phyloP scores from a whole-genome alignment of 2,329 filamentous ascomycete species.

The Pseudogymnoascus pannorum region DNA sequence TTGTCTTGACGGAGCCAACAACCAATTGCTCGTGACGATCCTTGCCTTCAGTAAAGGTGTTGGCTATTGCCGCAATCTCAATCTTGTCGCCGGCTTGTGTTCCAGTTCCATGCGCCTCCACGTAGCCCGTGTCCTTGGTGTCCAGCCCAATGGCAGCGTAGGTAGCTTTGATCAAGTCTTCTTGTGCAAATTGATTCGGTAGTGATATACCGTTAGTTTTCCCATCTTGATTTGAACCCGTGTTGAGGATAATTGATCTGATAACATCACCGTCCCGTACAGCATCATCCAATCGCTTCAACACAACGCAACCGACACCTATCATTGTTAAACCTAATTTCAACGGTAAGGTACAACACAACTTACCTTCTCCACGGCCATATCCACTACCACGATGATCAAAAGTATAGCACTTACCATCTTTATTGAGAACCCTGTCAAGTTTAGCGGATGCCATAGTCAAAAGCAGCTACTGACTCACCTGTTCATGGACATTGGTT shows the following conservation, averaged over 20 bases:
- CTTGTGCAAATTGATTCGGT: slow-evolving; percentile 33
- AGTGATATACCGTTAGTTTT: slow-evolving; percentile 36
- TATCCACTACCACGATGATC: slow-evolving; percentile 39
- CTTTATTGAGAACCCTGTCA: slow-evolving; percentile 23
- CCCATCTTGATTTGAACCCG: slow-evolving; percentile 38
- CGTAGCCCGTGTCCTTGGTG: slow-evolving; percentile 12
- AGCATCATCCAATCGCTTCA: slow-evolving; percentile 37
- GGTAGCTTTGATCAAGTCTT: slow-evolving; percentile 26
- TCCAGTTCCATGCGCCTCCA: slow-evolving; percentile 14
- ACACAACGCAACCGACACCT: slow-evolving; percentile 31
- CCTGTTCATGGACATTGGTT: slow-evolving; percentile 25
- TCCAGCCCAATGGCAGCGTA: slow-evolving; percentile 23
- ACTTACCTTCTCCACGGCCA: slow-evolving; percentile 35
- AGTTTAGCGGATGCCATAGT: neutral
- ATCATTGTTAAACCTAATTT: neutral
- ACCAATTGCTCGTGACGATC: slow-evolving; percentile 10
- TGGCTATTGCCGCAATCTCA: slow-evolving; percentile 13
- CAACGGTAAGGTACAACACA: neutral
- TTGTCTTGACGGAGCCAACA: slow-evolving; percentile 21
- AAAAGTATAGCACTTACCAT: slow-evolving; percentile 28
- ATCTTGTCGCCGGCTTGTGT: slow-evolving; percentile 15
- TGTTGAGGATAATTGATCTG: slow-evolving; percentile 35
- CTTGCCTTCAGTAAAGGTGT: slow-evolving; percentile 18
- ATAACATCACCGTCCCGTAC: slow-evolving; percentile 36
- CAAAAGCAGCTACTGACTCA: slow-evolving; percentile 11